Percentiles rank a stretch among this genome's conserved stretches.
Conservation (phyloP, 2,329 filamentous ascomycete species). For the Ophiostoma perfectum region DNA sequence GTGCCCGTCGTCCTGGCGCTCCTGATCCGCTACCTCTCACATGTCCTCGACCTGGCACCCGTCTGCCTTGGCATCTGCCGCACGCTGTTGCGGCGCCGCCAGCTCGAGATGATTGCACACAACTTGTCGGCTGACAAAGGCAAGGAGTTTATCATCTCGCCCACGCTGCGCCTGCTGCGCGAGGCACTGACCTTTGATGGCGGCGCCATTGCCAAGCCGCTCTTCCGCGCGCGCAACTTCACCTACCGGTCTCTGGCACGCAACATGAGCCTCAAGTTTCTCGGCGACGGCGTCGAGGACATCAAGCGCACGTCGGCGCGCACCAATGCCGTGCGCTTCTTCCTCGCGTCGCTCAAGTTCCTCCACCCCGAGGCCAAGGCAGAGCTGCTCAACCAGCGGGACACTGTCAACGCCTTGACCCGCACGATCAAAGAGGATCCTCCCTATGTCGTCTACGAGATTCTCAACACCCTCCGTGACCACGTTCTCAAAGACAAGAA, state of each 20-base stretch:
- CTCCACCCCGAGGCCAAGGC: conserved; percentile 71
- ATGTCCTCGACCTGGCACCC: conserved; percentile 65
- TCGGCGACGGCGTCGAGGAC: conserved; percentile 57
- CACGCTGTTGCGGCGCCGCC: conserved; percentile 72
- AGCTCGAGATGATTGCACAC: conserved; percentile 72
- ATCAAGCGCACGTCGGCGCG: conserved; percentile 69
- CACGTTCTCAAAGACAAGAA: conserved; percentile 70
- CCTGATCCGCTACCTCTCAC: conserved; percentile 71
- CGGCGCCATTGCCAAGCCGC: conserved; percentile 67
- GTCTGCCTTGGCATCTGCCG: conserved; percentile 75
- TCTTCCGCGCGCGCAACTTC: conserved; percentile 72
- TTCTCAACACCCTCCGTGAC: conserved; percentile 63
- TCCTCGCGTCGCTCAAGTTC: conserved; percentile 73
- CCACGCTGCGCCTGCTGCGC: conserved; percentile 75
- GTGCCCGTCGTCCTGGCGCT: conserved; percentile 76
- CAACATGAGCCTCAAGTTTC: conserved; percentile 67
- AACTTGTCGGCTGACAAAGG: conserved; percentile 73
- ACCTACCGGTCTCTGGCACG: conserved; percentile 75
- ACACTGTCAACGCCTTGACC: conserved; percentile 64
- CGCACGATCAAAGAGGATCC: conserved; percentile 74
- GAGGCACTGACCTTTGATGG: conserved; percentile 85
- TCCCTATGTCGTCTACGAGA: conserved; percentile 66
- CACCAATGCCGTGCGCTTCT: conserved; percentile 74
- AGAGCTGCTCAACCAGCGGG: conserved; percentile 74
- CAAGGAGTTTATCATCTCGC: conserved; percentile 84